Conservation (phyloP, 768 basidiomycete species). For the Rhizopogon roseolus region DNA sequence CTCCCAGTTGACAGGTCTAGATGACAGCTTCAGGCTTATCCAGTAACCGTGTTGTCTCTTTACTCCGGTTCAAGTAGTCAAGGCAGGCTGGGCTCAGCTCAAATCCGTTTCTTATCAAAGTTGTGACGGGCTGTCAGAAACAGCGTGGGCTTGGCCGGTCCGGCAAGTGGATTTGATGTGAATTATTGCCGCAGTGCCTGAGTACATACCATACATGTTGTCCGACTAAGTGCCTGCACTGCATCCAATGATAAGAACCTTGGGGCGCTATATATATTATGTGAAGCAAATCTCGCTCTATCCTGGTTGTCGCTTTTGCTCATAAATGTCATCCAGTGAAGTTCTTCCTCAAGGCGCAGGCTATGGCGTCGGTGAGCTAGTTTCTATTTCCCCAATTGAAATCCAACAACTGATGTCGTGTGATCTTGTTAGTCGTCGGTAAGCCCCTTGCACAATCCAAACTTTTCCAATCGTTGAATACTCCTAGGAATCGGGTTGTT, state of each 20-base stretch:
- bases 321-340: slow-evolving; percentile 19
- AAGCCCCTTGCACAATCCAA: slow-evolving; percentile 4
- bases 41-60: too few relatives aligned
- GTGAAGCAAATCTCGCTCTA: background rate
- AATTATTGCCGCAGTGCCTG: background rate
- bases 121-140: background rate
- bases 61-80: too few relatives aligned
- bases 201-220: too few relatives aligned
- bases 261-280: background rate
- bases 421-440: slow-evolving; percentile 45
- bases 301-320: background rate
- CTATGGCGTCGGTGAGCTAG: slow-evolving; percentile 69
- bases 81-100: too few relatives aligned
- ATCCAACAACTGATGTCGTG: background rate
- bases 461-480: slow-evolving; percentile 2
- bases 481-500: slow-evolving; percentile 77
- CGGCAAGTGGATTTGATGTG: background rate
- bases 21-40: too few relatives aligned
- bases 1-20: too few relatives aligned
- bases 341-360: slow-evolving; percentile 79
- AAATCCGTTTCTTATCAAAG: background rate
- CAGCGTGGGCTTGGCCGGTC: background rate
- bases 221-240: background rate
- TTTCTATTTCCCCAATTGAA: background rate
- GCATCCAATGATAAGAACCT: background rate